Evolutionary conservation across 2,329 filamentous ascomycete species (phyloP).

Genomic region (Apiospora hydei): DNA sequence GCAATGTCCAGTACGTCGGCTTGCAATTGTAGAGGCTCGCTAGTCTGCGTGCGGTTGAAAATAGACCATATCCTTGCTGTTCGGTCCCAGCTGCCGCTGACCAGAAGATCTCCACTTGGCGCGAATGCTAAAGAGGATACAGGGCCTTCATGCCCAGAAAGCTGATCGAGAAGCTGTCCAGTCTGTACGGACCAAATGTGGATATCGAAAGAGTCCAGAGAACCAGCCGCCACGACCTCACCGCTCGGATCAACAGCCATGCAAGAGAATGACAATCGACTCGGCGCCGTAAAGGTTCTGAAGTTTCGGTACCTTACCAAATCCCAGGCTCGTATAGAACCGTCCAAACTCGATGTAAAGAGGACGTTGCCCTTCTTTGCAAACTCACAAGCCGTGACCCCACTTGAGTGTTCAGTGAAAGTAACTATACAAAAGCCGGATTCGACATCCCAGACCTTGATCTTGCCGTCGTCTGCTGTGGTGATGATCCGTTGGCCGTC

Average conservation of each 20-base stretch:
- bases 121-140: slow-evolving; percentile 89
- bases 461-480: slow-evolving; percentile 93
- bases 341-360: slow-evolving; percentile 94
- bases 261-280: slow-evolving; percentile 88
- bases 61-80: slow-evolving; percentile 97
- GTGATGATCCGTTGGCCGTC: slow-evolving; percentile 94
- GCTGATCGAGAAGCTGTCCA: slow-evolving; percentile 88
- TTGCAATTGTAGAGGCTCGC: slow-evolving; percentile 90
- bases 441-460: slow-evolving; percentile 97
- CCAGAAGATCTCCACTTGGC: slow-evolving; percentile 81
- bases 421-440: slow-evolving; percentile 98
- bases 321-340: slow-evolving; percentile 95
- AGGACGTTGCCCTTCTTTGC: slow-evolving; percentile 94
- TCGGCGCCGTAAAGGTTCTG: slow-evolving; percentile 93
- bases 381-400: slow-evolving; percentile 93
- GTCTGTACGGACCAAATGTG: slow-evolving; percentile 99
- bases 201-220: slow-evolving; percentile 94
- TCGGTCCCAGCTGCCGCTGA: slow-evolving; percentile 96
- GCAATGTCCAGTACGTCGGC: slow-evolving; percentile 88
- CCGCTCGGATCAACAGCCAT: slow-evolving; percentile 97
- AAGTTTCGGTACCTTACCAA: slow-evolving; percentile 96
- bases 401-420: slow-evolving; percentile 95
- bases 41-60: slow-evolving; percentile 92
- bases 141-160: slow-evolving; percentile 93
- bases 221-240: slow-evolving; percentile 94